Conservation (phyloP, 805 yeast species). For the Starmerella etchellsii region DNA sequence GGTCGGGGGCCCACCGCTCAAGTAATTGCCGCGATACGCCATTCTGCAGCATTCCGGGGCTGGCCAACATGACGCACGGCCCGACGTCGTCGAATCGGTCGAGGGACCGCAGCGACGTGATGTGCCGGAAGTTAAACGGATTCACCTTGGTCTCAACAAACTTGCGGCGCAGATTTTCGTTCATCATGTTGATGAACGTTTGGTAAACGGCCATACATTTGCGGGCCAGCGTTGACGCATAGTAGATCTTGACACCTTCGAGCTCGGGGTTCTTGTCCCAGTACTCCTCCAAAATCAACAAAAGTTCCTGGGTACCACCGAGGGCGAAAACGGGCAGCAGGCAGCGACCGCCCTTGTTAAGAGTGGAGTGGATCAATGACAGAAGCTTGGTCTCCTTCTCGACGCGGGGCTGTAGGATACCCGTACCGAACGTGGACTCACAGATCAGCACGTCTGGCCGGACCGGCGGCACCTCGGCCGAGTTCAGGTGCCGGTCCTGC, state of each 20-base stretch:
- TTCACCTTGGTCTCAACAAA: conserved; percentile 68
- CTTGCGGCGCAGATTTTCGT: conserved; percentile 67
- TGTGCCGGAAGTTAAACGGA: conserved; percentile 81
- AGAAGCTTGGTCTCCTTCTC: conserved; percentile 78
- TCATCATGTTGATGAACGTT: conserved; percentile 95
- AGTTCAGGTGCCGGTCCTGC: conserved; percentile 84
- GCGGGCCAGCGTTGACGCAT: conserved; percentile 85
- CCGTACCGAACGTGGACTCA: conserved; percentile 96
- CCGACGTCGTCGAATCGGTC: conserved; percentile 86
- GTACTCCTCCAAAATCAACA: conserved; percentile 84
- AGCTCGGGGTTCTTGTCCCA: conserved; percentile 79
- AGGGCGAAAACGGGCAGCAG: conserved; percentile 89
- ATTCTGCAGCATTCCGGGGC: conserved; percentile 97
- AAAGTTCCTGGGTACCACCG: conserved; percentile 91
- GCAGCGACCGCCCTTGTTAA: conserved; percentile 81
- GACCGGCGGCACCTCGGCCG: conserved; percentile 77
- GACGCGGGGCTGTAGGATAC: conserved; percentile 81
- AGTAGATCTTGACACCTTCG: conserved; percentile 69
- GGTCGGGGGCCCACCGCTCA: conserved; percentile 96
- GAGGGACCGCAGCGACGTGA: conserved; percentile 63
- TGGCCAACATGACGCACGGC: conserved; percentile 90
- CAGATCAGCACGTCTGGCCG: conserved; percentile 83
- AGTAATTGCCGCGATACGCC: conserved; percentile 85
- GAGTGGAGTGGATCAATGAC: conserved; percentile 67
- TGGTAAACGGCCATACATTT: conserved; percentile 97